Conservation (phyloP, 176 grass and related monocot species). For the Neostapfia colusana region DNA sequence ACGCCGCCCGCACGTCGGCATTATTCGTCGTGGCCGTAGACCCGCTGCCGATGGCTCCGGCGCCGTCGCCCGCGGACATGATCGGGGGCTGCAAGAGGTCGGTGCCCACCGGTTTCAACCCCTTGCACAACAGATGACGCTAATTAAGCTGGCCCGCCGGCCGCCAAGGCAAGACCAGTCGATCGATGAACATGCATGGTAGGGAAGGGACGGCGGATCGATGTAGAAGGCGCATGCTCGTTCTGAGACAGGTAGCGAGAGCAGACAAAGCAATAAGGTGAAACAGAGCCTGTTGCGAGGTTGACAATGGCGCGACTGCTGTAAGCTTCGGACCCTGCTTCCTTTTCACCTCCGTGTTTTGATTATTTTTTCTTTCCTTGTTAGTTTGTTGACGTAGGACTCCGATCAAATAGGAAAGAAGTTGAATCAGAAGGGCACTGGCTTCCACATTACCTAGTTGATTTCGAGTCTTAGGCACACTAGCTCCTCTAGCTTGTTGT, state of each 20-base stretch:
- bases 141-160: background rate
- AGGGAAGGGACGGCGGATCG: background rate
- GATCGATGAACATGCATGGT: background rate
- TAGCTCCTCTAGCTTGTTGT: background rate
- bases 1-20: slow-evolving; percentile 53
- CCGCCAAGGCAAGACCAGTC: background rate
- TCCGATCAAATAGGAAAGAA: slow-evolving; percentile 38
- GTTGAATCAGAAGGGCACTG: slow-evolving; percentile 28
- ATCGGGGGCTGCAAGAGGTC: slow-evolving; percentile 36
- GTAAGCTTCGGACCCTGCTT: slow-evolving; percentile 42
- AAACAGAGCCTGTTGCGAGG: background rate
- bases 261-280: no score
- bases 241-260: background rate
- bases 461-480: background rate
- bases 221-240: background rate
- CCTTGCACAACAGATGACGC: slow-evolving; percentile 64
- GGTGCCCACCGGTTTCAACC: slow-evolving; percentile 63
- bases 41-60: slow-evolving; percentile 30
- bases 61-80: slow-evolving; percentile 33
- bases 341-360: slow-evolving; percentile 18
- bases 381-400: background rate
- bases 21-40: slow-evolving; percentile 45
- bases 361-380: background rate
- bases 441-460: background rate
- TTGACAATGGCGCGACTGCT: background rate